Conservation (phyloP, 176 grass and related monocot species). For the Ampelocalamus luodianensis region DNA sequence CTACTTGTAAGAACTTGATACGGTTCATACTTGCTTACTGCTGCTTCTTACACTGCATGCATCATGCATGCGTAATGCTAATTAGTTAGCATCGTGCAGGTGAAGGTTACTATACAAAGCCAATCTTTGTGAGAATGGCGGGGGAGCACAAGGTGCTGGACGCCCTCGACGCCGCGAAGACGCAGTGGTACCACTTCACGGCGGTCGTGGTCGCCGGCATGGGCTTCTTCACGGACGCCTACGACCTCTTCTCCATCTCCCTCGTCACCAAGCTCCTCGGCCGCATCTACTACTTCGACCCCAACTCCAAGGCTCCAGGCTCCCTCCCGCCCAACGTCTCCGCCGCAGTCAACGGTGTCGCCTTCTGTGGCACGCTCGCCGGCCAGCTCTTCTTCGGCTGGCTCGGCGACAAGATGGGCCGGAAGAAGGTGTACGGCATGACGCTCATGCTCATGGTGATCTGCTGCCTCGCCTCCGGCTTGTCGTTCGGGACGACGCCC, state of each 20-base stretch:
- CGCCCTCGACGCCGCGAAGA: constrained; percentile 60
- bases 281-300: constrained; percentile 56
- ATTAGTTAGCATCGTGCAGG: too few species aligned
- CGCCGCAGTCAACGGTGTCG: constrained; percentile 60
- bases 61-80: too few species aligned
- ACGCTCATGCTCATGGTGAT: constrained; percentile 24
- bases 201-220: constrained; percentile 83
- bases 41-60: too few species aligned
- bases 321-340: constrained; percentile 52
- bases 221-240: constrained; percentile 89
- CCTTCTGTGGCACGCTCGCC: constrained; percentile 70
- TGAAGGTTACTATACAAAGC: too few species aligned
- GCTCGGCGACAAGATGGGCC: constrained; percentile 75
- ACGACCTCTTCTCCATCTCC: constrained; percentile 75
- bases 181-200: constrained; percentile 63
- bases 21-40: too few species aligned
- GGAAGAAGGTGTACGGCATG: constrained; percentile 49
- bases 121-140: not conserved
- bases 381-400: constrained; percentile 90
- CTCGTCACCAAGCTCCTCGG: constrained; percentile 55
- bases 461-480: constrained; percentile 4
- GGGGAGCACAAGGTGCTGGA: constrained; percentile 34
- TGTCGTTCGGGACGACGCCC: not conserved
- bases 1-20: too few species aligned
- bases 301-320: not conserved